These are phyloP conservation scores for Saitozyma sp. DNA, from an alignment of 768 basidiomycete genomes.

Conservation along the genomic window DNA sequence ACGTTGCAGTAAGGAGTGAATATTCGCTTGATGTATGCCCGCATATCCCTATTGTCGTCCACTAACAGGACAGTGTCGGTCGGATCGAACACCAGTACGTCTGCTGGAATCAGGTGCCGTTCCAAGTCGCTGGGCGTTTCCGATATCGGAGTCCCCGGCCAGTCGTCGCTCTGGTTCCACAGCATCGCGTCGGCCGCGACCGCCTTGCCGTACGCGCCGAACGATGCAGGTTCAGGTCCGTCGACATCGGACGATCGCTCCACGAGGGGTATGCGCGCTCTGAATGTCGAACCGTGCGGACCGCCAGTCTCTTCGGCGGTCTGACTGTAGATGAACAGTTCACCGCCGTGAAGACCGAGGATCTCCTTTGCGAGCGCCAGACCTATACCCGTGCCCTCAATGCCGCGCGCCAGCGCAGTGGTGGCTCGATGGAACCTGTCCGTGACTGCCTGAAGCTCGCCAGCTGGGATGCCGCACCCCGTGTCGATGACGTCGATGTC, in stretches of 20 bases:
- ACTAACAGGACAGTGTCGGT: slow-evolving; percentile 50
- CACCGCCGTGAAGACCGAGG: slow-evolving; percentile 53
- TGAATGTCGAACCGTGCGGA: slow-evolving; percentile 38
- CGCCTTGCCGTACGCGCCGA: slow-evolving; percentile 43
- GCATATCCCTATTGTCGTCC: slow-evolving; percentile 50
- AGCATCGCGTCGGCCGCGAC: slow-evolving; percentile 50
- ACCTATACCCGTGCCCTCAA: slow-evolving; percentile 53
- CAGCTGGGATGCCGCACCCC: slow-evolving; percentile 53
- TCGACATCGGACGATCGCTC: neutral
- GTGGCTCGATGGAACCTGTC: slow-evolving; percentile 54
- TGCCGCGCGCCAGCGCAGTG: slow-evolving; percentile 36
- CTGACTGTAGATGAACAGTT: slow-evolving; percentile 42
- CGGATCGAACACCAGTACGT: slow-evolving; percentile 44
- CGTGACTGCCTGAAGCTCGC: slow-evolving; percentile 41
- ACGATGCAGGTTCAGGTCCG: neutral
- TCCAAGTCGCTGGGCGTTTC: slow-evolving; percentile 8
- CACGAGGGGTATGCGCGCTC: slow-evolving; percentile 29
- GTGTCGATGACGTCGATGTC: slow-evolving; percentile 53
- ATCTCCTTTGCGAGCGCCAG: slow-evolving; percentile 50
- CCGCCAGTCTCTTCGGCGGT: slow-evolving; percentile 32
- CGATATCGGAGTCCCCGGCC: neutral
- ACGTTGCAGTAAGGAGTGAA: slow-evolving; percentile 52
- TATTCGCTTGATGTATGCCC: slow-evolving; percentile 49
- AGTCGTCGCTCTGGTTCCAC: slow-evolving; percentile 24
- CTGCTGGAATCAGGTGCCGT: slow-evolving; percentile 14